These are phyloP conservation scores for Pleurotus salmoneostramineus DNA, from an alignment of 768 basidiomycete genomes.

Conservation along the genomic window DNA sequence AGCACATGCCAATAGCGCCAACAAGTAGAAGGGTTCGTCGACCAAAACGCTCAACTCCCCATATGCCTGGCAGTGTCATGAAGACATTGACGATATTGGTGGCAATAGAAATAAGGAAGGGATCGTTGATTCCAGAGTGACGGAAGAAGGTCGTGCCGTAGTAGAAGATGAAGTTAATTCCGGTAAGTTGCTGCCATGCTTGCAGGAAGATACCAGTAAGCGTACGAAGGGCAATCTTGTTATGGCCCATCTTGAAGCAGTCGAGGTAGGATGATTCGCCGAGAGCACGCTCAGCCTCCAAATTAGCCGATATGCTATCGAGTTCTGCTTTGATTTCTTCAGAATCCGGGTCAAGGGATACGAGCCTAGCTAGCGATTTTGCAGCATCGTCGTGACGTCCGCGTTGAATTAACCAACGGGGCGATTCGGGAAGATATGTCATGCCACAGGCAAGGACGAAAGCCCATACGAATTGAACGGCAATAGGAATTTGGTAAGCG, in stretches of 20 bases:
- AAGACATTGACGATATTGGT: conserved; percentile 75
- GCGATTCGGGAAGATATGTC: conserved; percentile 72
- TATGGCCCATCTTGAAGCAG: conserved; percentile 53
- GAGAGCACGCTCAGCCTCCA: conserved; percentile 57
- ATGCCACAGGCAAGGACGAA: conserved; percentile 68
- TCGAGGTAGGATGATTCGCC: conserved; percentile 64
- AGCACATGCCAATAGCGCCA: conserved; percentile 77
- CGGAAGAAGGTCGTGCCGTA: conserved; percentile 68
- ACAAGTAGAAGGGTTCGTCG: conserved; percentile 76
- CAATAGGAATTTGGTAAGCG: conserved; percentile 69
- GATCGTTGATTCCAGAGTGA: conserved; percentile 49
- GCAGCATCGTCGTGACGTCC: conserved; percentile 58
- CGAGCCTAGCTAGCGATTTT: conserved; percentile 59
- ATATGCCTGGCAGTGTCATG: conserved; percentile 80
- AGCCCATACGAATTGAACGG: conserved; percentile 80
- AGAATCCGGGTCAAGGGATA: conserved; percentile 41
- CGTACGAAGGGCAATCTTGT: conserved; percentile 62
- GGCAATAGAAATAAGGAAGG: conserved; percentile 62
- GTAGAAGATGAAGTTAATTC: conserved; percentile 75
- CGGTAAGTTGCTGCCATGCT: conserved; percentile 69
- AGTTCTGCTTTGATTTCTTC: conserved; percentile 53
- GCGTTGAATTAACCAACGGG: conserved; percentile 74
- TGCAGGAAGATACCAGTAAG: conserved; percentile 82
- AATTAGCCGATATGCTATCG: conserved; percentile 45
- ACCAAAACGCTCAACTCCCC: conserved; percentile 77